Percentiles rank a stretch among this genome's conserved stretches.
These are phyloP conservation scores for Yamadazyma triangularis DNA, from an alignment of 1,139 yeast species.

Conservation along the genomic window DNA sequence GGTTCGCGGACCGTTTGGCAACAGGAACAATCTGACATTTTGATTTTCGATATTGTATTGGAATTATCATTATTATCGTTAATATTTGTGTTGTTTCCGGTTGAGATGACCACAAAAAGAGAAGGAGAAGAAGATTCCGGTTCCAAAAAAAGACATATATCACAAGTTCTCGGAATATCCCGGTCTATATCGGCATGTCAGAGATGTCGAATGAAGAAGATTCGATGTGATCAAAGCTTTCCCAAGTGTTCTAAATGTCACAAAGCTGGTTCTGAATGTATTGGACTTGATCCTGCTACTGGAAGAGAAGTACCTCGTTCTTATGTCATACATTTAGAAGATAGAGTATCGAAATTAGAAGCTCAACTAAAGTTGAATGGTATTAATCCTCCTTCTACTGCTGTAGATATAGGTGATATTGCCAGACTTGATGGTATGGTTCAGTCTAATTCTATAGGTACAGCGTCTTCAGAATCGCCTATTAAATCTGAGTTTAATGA, in stretches of 20 bases:
- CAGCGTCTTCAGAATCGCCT: no score
- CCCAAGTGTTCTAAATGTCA: slow-evolving; percentile 72
- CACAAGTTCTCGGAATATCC: slow-evolving; percentile 26
- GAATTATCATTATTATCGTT: no score
- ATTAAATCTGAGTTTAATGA: background rate
- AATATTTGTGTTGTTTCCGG: no score
- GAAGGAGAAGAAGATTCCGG: no score
- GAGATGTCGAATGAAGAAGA: slow-evolving; percentile 71
- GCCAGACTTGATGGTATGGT: no score
- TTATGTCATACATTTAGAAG: slow-evolving; percentile 56
- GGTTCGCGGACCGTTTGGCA: no score
- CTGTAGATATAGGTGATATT: slow-evolving; percentile 1
- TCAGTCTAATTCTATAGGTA: no score
- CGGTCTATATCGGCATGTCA: slow-evolving; percentile 66
- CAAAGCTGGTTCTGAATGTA: slow-evolving; percentile 64
- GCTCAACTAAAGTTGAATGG: slow-evolving; percentile 9
- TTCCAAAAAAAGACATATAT: no score
- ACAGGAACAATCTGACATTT: no score
- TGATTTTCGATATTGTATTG: no score
- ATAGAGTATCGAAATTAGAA: slow-evolving; percentile 34
- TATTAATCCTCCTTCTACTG: slow-evolving; percentile 10
- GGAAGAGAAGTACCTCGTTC: slow-evolving; percentile 81
- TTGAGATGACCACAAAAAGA: no score
- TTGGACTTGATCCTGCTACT: slow-evolving; percentile 80
- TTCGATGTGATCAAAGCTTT: slow-evolving; percentile 75